Evolutionary conservation across 179 eudicot species (phyloP).

Genomic region (Dionaea muscipula): DNA sequence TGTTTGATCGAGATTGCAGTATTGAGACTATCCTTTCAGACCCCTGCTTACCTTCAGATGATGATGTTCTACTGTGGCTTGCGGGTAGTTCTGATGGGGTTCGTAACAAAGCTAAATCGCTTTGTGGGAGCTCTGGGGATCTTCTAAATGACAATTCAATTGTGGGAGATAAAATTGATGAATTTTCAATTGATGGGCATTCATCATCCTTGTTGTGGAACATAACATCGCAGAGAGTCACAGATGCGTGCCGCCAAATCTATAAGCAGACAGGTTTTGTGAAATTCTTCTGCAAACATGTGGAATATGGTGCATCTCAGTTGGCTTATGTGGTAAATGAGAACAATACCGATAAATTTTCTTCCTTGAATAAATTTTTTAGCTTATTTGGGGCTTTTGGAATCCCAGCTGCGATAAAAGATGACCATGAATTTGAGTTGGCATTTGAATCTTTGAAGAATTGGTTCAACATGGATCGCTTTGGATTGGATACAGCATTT

Average conservation of each 20-base stretch:
- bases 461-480: constrained; percentile 71
- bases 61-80: constrained; percentile 41
- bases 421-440: constrained; percentile 30
- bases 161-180: constrained; percentile 48
- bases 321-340: constrained; percentile 15
- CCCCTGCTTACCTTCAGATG: constrained; percentile 36
- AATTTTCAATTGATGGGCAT: constrained; percentile 51
- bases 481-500: constrained; percentile 76
- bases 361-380: constrained; percentile 50
- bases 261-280: constrained; percentile 44
- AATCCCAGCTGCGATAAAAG: constrained; percentile 34
- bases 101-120: constrained; percentile 16
- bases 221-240: constrained; percentile 34
- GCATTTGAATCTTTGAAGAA: constrained; percentile 29
- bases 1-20: constrained; percentile 34
- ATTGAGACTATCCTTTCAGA: constrained; percentile 44
- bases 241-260: constrained; percentile 34
- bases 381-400: constrained; percentile 31
- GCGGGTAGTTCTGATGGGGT: constrained; percentile 21
- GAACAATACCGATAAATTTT: constrained; percentile 19
- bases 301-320: constrained; percentile 20
- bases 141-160: constrained; percentile 10
- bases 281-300: constrained; percentile 52
- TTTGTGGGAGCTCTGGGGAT: constrained; percentile 15
- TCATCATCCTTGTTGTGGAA: constrained; percentile 54